Conservation (phyloP, 2,329 filamentous ascomycete species). For the Pseudocercospora musae region DNA sequence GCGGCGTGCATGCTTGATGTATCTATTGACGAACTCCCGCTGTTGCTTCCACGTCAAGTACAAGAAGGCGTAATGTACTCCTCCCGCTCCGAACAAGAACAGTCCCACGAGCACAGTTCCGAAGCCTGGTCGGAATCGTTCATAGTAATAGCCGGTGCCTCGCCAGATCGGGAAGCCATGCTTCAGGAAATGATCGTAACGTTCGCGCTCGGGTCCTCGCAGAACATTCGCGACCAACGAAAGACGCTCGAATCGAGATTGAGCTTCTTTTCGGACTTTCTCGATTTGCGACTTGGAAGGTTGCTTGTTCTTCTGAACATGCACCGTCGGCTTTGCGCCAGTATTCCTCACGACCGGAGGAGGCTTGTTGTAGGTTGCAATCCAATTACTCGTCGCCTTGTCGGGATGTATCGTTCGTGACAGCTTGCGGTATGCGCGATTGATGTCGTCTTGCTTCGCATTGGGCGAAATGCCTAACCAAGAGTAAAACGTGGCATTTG, state of each 20-base stretch:
- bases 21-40: constrained; percentile 84
- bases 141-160: constrained; percentile 98
- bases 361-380: constrained; percentile 63
- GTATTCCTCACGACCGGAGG: constrained; percentile 36
- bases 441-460: constrained; percentile 82
- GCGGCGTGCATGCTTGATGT: constrained; percentile 83
- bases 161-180: constrained; percentile 97
- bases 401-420: constrained; percentile 83
- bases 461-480: constrained; percentile 73
- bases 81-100: constrained; percentile 79
- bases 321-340: constrained; percentile 58
- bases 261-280: constrained; percentile 74
- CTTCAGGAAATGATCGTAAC: constrained; percentile 89
- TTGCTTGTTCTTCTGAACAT: constrained; percentile 65
- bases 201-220: constrained; percentile 71
- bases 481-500: constrained; percentile 85
- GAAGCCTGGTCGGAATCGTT: constrained; percentile 84
- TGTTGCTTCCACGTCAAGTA: constrained; percentile 87
- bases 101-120: constrained; percentile 78
- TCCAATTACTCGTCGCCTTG: constrained; percentile 84
- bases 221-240: constrained; percentile 83
- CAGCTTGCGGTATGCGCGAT: constrained; percentile 89
- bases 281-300: constrained; percentile 71
- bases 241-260: constrained; percentile 78
- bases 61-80: constrained; percentile 79